A percentile compares a stretch with the other conserved stretches of the same genome.
phyloP scores from a whole-genome alignment of 2,329 filamentous ascomycete species.

The Verticillium nubilum region DNA sequence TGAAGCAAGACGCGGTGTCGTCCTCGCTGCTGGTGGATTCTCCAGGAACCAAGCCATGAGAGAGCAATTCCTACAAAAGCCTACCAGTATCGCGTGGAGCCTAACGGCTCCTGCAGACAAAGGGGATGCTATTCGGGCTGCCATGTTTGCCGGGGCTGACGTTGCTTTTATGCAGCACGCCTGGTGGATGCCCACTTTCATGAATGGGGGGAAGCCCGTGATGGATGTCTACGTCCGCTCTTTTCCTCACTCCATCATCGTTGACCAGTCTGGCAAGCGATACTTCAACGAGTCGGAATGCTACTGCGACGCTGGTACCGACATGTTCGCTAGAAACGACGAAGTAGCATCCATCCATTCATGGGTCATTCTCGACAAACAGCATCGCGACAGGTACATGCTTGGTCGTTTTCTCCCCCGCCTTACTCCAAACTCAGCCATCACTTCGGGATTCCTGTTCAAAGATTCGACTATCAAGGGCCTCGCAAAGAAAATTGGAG shows the following conservation, averaged over 20 bases:
- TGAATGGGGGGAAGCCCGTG: not conserved
- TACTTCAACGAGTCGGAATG: slow-evolving; percentile 27
- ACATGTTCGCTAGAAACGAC: slow-evolving; percentile 14
- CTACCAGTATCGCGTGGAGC: slow-evolving; percentile 19
- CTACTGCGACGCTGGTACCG: slow-evolving; percentile 21
- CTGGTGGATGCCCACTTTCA: slow-evolving; percentile 25
- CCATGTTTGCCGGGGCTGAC: slow-evolving; percentile 13
- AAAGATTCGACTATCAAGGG: slow-evolving; percentile 17
- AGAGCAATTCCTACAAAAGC: slow-evolving; percentile 14
- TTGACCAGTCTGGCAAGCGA: slow-evolving; percentile 23
- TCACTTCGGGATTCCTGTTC: slow-evolving; percentile 17
- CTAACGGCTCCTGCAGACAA: slow-evolving; percentile 17
- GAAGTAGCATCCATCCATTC: slow-evolving; percentile 18
- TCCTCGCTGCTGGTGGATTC: slow-evolving; percentile 29
- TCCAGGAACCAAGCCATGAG: slow-evolving; percentile 23
- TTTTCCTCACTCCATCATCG: slow-evolving; percentile 26
- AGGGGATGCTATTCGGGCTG: slow-evolving; percentile 18
- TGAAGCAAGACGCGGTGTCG: slow-evolving; percentile 20
- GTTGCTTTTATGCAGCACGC: slow-evolving; percentile 24
- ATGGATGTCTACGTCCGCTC: slow-evolving; percentile 18
- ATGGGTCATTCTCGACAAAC: slow-evolving; percentile 24
- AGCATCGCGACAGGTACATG: slow-evolving; percentile 22
- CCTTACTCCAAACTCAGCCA: slow-evolving; percentile 11
- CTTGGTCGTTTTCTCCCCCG: slow-evolving; percentile 13
- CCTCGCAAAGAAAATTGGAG: slow-evolving; percentile 18